Evolutionary conservation across 495 filamentous ascomycete species (phyloP), one percentile per base, ranked within the genome.

Genomic region (Pseudevernia furfuracea): DNA sequence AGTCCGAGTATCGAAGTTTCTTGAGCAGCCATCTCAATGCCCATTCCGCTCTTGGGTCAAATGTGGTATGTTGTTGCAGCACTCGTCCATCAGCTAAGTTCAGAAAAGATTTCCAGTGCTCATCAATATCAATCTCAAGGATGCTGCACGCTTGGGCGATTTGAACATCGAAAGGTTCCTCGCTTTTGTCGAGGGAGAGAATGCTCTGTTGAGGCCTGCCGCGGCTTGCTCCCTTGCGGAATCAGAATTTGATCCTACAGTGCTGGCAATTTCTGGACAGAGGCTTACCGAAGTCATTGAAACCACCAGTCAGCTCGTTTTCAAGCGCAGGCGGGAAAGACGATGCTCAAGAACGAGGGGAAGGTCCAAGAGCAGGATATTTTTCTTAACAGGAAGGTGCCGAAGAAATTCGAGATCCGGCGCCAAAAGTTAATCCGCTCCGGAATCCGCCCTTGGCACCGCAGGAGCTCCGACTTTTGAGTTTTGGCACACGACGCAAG

Each of bases 21-120:
- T 85, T 86, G 66, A 89, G 76, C 34, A 89, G 71, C 87, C 87
- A 90, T 66, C 81, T 78, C 32, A 88, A 71, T 11, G 86, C 77
- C 85, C 85, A 89, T 73, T 89, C 85, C 66, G 85, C 81, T 73
- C 85, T 81, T 28, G 79, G 78, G 17, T 76, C 75, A 19, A 72
- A 69, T 36, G 41, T 56, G 14, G 25, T 49, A n/a, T 53, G 9
- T 43, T 38, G 38, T 21, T 34, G 57, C 38, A 44, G 15, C 21
- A 59, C 17, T 39, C 23, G 39, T 41, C 36, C 23, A 15, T 48
- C 43, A 23, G n/a, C 56, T 15, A 23, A 25, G 10, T 43, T 44
- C 19, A 14, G 56, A 21, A 59, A 32, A 19, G 30, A 2, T 38
- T 55, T 43, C 30, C 36, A 25, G 25, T 32, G 10, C 14, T 36